These are phyloP conservation scores for Diplodia scrobiculata DNA, from an alignment of 2,329 filamentous ascomycete genomes.

Conservation along the genomic window DNA sequence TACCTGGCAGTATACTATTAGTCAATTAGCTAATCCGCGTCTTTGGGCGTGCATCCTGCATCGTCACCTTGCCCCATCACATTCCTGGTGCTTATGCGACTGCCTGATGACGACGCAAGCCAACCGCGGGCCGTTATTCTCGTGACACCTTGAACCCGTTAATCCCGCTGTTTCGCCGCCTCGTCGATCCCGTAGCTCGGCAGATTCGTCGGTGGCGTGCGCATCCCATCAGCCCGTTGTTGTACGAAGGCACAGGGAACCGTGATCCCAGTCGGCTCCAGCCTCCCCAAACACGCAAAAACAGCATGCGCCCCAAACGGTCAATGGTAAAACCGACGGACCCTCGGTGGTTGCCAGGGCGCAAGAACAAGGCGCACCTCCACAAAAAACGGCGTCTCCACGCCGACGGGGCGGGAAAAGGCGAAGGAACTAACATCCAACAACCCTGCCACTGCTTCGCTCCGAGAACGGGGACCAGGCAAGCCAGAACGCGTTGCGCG, in stretches of 20 bases:
- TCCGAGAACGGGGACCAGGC: not conserved
- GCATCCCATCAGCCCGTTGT: conserved; percentile 11
- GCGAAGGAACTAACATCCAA: conserved; percentile 1
- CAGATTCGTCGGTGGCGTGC: conserved; percentile 19
- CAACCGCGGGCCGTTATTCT: conserved; percentile 16
- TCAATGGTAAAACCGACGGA: not conserved
- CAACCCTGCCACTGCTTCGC: conserved; percentile 5
- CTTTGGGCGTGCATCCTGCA: not conserved
- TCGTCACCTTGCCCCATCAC: conserved; percentile 2
- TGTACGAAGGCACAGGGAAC: not conserved
- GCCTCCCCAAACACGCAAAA: not conserved
- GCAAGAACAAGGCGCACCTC: conserved; percentile 9
- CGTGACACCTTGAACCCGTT: conserved; percentile 11
- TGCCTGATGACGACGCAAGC: conserved; percentile 23
- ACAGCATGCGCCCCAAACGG: not conserved
- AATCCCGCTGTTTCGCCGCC: conserved; percentile 22
- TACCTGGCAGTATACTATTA: conserved; percentile 21
- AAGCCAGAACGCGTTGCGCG: conserved; percentile 7
- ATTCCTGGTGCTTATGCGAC: conserved; percentile 16
- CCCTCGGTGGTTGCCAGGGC: not conserved
- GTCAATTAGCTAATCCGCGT: conserved; percentile 25
- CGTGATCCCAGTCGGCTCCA: not conserved
- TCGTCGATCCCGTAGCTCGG: conserved; percentile 19
- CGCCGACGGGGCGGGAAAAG: not conserved
- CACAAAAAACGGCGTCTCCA: conserved; percentile 16